phyloP scores from a whole-genome alignment of 768 basidiomycete genomes.

The Rhodosporidiobolus sp. region DNA sequence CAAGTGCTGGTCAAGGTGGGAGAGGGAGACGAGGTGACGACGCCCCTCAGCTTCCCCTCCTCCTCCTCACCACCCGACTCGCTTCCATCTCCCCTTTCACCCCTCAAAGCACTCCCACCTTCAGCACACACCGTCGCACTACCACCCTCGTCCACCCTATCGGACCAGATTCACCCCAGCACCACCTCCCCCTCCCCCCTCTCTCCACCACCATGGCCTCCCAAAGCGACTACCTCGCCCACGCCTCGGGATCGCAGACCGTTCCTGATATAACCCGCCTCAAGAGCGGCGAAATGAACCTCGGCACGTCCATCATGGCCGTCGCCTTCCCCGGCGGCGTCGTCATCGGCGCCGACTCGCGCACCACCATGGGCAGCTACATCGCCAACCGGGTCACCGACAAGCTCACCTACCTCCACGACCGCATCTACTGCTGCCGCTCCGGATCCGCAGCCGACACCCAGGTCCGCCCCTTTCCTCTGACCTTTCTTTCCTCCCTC shows the following conservation, averaged over 20 bases:
- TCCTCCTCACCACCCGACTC: too few species aligned
- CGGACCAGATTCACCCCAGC: background rate
- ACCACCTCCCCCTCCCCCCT: background rate
- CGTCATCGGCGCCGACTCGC: slow-evolving; percentile 92
- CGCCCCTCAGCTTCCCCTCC: background rate
- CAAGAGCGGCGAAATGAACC: slow-evolving; percentile 80
- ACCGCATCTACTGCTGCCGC: slow-evolving; percentile 98
- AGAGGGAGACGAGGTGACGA: background rate
- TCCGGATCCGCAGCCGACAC: slow-evolving; percentile 96
- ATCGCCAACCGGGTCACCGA: slow-evolving; percentile 98
- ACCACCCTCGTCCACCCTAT: background rate
- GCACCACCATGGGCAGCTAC: slow-evolving; percentile 94
- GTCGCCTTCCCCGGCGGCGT: slow-evolving; percentile 94
- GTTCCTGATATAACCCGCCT: slow-evolving; percentile 69
- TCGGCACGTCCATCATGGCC: slow-evolving; percentile 90
- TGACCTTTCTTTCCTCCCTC: background rate
- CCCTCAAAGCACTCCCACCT: too few species aligned
- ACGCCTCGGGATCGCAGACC: slow-evolving; percentile 5
- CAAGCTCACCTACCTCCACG: slow-evolving; percentile 80
- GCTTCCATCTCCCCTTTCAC: too few species aligned
- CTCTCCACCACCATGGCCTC: background rate
- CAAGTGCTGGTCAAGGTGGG: too few species aligned
- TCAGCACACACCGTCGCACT: too few species aligned
- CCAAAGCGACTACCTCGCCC: slow-evolving; percentile 1
- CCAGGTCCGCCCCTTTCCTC: slow-evolving; percentile 53